Evolutionary conservation across 352 stramenopile genomes (phyloP).

Genomic region (Pythium brachiatum): DNA sequence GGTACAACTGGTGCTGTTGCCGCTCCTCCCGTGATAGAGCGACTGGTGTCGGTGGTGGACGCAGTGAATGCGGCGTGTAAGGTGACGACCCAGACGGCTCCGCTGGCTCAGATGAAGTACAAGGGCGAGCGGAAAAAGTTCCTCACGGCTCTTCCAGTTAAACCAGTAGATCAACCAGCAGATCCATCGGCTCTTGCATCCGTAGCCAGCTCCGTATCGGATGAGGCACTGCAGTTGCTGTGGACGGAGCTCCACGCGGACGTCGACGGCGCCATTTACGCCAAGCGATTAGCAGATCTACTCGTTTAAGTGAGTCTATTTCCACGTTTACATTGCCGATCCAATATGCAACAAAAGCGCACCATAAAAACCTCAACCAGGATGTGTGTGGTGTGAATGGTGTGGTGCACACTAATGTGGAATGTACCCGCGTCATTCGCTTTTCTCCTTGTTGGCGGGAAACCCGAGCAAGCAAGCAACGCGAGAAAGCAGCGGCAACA

Average conservation of each 20-base stretch:
- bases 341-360: neutral
- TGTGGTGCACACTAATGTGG: neutral
- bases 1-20: neutral
- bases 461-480: slow-evolving; percentile 3
- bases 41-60: neutral
- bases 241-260: slow-evolving; percentile 20
- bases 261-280: slow-evolving; percentile 10
- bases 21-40: neutral
- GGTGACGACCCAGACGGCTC: slow-evolving; percentile 14
- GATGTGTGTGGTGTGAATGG: no score
- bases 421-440: neutral
- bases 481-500: slow-evolving; percentile 23
- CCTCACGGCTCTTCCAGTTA: neutral
- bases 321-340: slow-evolving; percentile 17
- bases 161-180: neutral
- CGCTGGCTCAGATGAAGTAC: slow-evolving; percentile 26
- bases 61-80: slow-evolving; percentile 14
- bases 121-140: slow-evolving; percentile 15
- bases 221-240: slow-evolving; percentile 13
- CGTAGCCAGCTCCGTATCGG: neutral
- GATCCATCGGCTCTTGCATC: neutral
- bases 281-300: neutral
- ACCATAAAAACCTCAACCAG: neutral
- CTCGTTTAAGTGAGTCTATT: neutral
- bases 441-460: slow-evolving; percentile 9